These are phyloP conservation scores for Globisporangium iwayamae DNA, from an alignment of 352 stramenopile genomes.

Conservation along the genomic window DNA sequence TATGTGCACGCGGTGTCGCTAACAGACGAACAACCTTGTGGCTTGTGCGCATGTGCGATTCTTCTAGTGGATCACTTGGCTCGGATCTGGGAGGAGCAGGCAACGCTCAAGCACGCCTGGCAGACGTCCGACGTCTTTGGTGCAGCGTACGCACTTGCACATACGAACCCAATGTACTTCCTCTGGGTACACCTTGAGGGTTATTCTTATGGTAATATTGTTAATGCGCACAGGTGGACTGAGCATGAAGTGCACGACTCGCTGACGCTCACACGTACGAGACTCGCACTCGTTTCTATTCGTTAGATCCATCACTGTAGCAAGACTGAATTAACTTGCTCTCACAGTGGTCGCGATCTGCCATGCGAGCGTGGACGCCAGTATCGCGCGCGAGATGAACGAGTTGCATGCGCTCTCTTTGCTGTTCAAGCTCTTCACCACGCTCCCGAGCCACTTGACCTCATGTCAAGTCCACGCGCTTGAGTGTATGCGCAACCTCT, in stretches of 20 bases:
- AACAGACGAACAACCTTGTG: too few relatives aligned
- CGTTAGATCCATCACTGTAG: not conserved
- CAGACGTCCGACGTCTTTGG: conserved; percentile 33
- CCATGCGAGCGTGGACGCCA: conserved; percentile 52
- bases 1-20: too few relatives aligned
- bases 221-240: conserved; percentile 28
- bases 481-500: conserved; percentile 53
- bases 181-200: not conserved
- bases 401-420: conserved; percentile 26
- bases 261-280: conserved; percentile 45
- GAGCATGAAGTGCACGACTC: conserved; percentile 50
- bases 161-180: not conserved
- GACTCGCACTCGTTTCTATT: not conserved
- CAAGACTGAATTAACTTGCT: not conserved
- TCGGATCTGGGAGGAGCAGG: conserved; percentile 54
- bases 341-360: conserved; percentile 45
- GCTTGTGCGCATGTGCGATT: conserved; percentile 1
- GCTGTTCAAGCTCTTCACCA: conserved; percentile 30
- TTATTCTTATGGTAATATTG: not conserved
- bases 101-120: conserved; percentile 36
- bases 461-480: conserved; percentile 27
- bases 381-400: conserved; percentile 41
- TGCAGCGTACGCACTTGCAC: conserved; percentile 14
- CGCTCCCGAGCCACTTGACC: conserved; percentile 18
- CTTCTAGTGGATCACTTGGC: conserved; percentile 54